Evolutionary conservation across 2,329 filamentous ascomycete species (phyloP).

Genomic region (Phaeosphaeria sp.): DNA sequence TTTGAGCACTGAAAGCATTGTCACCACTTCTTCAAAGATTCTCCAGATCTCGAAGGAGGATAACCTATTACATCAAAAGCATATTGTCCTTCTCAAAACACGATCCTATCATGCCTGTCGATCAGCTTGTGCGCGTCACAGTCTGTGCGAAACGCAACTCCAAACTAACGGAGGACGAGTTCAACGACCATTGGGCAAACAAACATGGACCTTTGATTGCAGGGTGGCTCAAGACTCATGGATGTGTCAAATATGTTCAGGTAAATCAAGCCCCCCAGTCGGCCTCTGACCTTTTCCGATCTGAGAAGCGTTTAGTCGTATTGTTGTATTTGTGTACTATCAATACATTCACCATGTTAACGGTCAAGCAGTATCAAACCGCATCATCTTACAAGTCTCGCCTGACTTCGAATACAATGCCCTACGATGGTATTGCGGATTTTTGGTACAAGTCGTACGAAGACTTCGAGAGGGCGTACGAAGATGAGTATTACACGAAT

Average conservation of each 20-base stretch:
- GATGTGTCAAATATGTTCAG: slow-evolving; percentile 33
- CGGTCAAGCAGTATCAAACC: slow-evolving; percentile 26
- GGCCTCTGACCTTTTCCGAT: no score
- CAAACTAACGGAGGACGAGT: slow-evolving; percentile 28
- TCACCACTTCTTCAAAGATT: no score
- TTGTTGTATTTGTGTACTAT: no score
- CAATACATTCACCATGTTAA: no score
- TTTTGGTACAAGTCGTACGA: slow-evolving; percentile 34
- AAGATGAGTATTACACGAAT: slow-evolving; percentile 27
- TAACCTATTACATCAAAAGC: no score
- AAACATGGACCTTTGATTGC: slow-evolving; percentile 30
- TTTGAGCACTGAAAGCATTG: background rate
- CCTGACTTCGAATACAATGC: slow-evolving; percentile 18
- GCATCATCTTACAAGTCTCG: slow-evolving; percentile 21
- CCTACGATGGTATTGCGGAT: slow-evolving; percentile 32
- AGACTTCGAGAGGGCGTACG: slow-evolving; percentile 32
- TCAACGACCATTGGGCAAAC: slow-evolving; percentile 31
- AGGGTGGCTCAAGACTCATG: slow-evolving; percentile 26
- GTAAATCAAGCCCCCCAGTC: no score
- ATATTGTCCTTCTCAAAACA: background rate
- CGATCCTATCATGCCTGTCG: slow-evolving; percentile 7
- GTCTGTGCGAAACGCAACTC: slow-evolving; percentile 30
- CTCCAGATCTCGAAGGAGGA: no score
- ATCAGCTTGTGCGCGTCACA: slow-evolving; percentile 25
- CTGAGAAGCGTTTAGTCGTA: no score